These are phyloP conservation scores for Zizania latifolia DNA, from an alignment of 176 grass and related monocot species.

Conservation along the genomic window DNA sequence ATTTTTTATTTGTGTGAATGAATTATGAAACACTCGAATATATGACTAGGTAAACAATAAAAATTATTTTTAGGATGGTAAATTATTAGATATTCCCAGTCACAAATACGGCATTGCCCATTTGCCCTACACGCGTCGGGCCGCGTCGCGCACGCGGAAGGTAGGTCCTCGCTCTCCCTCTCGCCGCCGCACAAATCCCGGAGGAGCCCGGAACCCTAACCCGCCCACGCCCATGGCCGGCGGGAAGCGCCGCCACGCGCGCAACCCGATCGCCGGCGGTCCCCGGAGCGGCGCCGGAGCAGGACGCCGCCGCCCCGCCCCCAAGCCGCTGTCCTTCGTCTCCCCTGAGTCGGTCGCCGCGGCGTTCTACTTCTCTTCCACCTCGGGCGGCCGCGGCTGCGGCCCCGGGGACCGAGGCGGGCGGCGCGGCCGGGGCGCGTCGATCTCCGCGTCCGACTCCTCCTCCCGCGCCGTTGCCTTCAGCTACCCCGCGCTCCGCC, in stretches of 20 bases:
- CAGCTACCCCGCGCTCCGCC: slow-evolving; percentile 11
- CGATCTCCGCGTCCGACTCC: not conserved
- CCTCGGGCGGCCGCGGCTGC: not conserved
- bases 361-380: slow-evolving; percentile 29
- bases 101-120: slow-evolving; percentile 4
- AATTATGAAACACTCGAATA: too few species aligned
- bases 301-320: slow-evolving; percentile 29
- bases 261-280: slow-evolving; percentile 58
- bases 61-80: too few species aligned
- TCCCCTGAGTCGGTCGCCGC: slow-evolving; percentile 32
- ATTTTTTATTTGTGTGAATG: too few species aligned
- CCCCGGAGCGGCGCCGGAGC: slow-evolving; percentile 31
- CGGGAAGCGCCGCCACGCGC: slow-evolving; percentile 38
- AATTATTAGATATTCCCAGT: too few species aligned
- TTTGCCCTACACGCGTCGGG: not conserved
- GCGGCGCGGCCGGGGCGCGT: not conserved
- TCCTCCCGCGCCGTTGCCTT: slow-evolving; percentile 34
- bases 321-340: slow-evolving; percentile 43
- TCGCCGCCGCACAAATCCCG: slow-evolving; percentile 3
- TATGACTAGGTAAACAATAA: too few species aligned
- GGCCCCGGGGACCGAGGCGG: not conserved
- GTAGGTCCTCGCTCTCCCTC: too few species aligned
- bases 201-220: slow-evolving; percentile 18
- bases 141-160: not conserved
- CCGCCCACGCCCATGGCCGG: too few species aligned